A percentile compares a stretch with the other conserved stretches of the same genome.
These are phyloP conservation scores for Climacium dendroides DNA, from an alignment of 225 moss, liverwort and hornwort genomes.

Conservation along the genomic window DNA sequence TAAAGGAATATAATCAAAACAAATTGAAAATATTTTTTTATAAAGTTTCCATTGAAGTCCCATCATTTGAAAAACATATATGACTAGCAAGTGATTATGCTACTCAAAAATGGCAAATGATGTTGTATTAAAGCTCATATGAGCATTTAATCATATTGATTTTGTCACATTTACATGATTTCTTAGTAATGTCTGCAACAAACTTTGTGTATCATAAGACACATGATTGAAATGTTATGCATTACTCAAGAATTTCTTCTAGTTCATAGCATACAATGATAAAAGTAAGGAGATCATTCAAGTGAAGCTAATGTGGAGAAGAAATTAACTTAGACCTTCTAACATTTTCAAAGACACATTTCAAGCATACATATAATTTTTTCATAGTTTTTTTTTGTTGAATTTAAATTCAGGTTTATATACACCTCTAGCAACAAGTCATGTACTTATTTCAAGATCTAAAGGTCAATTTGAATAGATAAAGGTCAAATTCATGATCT, in stretches of 20 bases:
- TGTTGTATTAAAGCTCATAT: not conserved
- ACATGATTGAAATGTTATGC: not conserved
- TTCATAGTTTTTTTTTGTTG: no score
- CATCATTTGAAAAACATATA: no score
- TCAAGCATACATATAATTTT: no score
- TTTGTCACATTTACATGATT: not conserved
- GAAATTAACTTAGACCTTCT: not conserved
- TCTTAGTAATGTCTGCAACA: not conserved
- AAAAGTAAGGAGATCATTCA: not conserved
- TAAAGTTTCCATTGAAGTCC: no score
- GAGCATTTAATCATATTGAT: not conserved
- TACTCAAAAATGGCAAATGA: not conserved
- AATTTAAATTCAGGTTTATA: no score
- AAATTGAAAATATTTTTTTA: no score
- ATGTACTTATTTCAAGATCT: not conserved
- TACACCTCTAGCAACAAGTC: no score
- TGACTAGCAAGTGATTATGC: no score
- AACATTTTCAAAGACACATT: not conserved
- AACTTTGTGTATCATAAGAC: fast-evolving
- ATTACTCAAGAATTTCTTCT: not conserved
- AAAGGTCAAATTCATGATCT: not conserved
- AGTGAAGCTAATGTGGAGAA: no score
- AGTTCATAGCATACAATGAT: not conserved
- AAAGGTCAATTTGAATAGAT: not conserved
- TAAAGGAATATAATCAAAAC: fast-evolving